Evolutionary conservation across 2,329 filamentous ascomycete genomes (phyloP).

Genomic region (Mollisiaceae sp.): DNA sequence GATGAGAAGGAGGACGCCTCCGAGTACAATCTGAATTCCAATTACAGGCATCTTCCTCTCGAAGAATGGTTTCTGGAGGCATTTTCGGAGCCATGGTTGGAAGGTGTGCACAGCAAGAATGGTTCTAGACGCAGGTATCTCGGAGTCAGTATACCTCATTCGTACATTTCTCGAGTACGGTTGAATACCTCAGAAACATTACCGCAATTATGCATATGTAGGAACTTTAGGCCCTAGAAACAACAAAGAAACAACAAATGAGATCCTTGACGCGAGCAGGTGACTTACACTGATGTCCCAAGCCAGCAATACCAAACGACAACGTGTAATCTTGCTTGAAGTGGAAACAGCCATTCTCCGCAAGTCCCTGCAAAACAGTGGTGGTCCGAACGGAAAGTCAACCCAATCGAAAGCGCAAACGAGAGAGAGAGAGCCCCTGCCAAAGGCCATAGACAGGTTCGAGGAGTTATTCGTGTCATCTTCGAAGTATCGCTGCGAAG

Average conservation of each 20-base stretch:
- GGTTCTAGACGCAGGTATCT: slow-evolving; percentile 6
- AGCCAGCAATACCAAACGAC: slow-evolving; percentile 39
- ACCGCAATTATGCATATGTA: too few relatives aligned
- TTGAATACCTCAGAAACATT: too few relatives aligned
- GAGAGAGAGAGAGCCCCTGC: slow-evolving; percentile 33
- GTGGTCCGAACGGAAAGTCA: slow-evolving; percentile 38
- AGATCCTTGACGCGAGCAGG: too few relatives aligned
- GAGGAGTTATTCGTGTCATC: slow-evolving; percentile 34
- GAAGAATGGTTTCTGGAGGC: slow-evolving; percentile 27
- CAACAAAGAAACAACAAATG: too few relatives aligned
- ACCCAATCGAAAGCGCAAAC: slow-evolving; percentile 38
- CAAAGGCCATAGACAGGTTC: slow-evolving; percentile 39
- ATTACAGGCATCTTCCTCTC: slow-evolving; percentile 26
- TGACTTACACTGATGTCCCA: slow-evolving; percentile 29
- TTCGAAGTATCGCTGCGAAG: neutral
- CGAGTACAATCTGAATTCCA: slow-evolving; percentile 28
- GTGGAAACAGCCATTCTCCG: slow-evolving; percentile 38
- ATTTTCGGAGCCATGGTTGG: slow-evolving; percentile 31
- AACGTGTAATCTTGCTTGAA: slow-evolving; percentile 40
- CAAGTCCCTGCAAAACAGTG: slow-evolving; percentile 40
- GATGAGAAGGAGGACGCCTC: slow-evolving; percentile 28
- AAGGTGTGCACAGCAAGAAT: slow-evolving; percentile 37
- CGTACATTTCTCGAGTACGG: too few relatives aligned
- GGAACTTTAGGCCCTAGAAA: too few relatives aligned
- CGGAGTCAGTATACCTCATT: too few relatives aligned